Evolutionary conservation across 2,329 filamentous ascomycete genomes (phyloP).

Genomic region (Aspergillus unguis): DNA sequence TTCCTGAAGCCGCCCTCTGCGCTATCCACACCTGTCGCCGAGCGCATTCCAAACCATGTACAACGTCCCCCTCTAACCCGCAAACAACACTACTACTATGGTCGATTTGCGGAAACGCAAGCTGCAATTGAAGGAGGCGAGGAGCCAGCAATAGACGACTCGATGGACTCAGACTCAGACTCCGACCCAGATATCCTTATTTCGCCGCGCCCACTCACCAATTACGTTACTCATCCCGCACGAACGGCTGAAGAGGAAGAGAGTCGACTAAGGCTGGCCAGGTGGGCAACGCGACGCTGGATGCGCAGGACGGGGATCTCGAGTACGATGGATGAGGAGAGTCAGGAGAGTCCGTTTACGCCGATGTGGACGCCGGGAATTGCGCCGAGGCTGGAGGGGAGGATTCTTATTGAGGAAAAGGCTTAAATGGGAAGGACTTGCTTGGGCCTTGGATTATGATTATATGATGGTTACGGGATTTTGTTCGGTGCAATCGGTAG

Average conservation of each 20-base stretch:
- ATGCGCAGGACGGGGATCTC: constrained; percentile 64
- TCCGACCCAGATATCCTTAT: constrained; percentile 40
- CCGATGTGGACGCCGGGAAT: constrained; percentile 77
- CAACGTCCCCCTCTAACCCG: constrained; percentile 23
- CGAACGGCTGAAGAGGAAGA: constrained; percentile 49
- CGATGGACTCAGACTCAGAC: constrained; percentile 45
- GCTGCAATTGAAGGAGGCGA: not conserved
- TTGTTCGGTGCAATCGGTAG: not conserved
- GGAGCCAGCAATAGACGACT: constrained; percentile 25
- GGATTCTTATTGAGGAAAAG: constrained; percentile 52
- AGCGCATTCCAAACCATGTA: constrained; percentile 22
- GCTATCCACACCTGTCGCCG: constrained; percentile 25
- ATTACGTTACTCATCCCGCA: constrained; percentile 38
- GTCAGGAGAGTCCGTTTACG: constrained; percentile 58
- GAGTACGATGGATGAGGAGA: constrained; percentile 44
- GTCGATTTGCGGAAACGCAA: constrained; percentile 27
- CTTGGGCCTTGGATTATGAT: constrained; percentile 1
- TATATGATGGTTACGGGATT: not conserved
- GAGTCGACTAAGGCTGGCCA: constrained; percentile 61
- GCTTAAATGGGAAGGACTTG: not conserved
- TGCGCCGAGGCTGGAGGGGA: constrained; percentile 71
- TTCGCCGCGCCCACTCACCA: constrained; percentile 29
- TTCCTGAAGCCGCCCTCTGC: constrained; percentile 46
- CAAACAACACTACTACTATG: constrained; percentile 29
- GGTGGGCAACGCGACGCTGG: constrained; percentile 71